phyloP scores from a whole-genome alignment of 2,329 filamentous ascomycete genomes.

The Pleoardoris graminearum region DNA sequence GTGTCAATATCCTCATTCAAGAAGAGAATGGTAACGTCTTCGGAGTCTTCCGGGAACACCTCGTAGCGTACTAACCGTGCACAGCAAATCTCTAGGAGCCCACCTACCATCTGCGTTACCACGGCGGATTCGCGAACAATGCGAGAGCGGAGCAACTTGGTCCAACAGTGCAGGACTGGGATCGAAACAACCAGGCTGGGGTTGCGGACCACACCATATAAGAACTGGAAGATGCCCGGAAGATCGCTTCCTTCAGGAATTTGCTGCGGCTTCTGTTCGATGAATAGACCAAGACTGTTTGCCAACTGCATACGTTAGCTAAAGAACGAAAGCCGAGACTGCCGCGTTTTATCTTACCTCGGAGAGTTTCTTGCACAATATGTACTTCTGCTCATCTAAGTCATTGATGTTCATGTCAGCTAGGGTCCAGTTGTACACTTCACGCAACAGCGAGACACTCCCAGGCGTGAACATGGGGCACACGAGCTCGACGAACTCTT shows the following conservation, averaged over 20 bases:
- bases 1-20: constrained; percentile 95
- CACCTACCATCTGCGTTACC: constrained; percentile 66
- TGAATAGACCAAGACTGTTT: constrained; percentile 79
- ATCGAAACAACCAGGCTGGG: constrained; percentile 92
- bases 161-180: constrained; percentile 88
- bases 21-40: constrained; percentile 78
- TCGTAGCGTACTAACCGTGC: constrained; percentile 86
- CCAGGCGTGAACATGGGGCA: constrained; percentile 76
- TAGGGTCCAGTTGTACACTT: constrained; percentile 77
- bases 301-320: constrained; percentile 64
- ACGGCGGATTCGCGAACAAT: constrained; percentile 68
- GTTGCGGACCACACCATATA: constrained; percentile 78
- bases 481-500: constrained; percentile 77
- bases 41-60: constrained; percentile 76
- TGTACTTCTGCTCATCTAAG: constrained; percentile 88
- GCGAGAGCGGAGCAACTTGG: constrained; percentile 73
- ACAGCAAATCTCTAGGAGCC: constrained; percentile 80
- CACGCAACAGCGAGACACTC: constrained; percentile 70
- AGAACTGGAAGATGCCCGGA: constrained; percentile 74
- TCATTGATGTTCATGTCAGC: constrained; percentile 79
- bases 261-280: constrained; percentile 74
- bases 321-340: constrained; percentile 12
- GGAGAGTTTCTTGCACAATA: constrained; percentile 88
- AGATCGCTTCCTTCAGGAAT: constrained; percentile 70
- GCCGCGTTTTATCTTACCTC: too few relatives aligned